Evolutionary conservation across 1,284 basidiomycete species (phyloP), one percentile per base, ranked within the genome.

Genomic region (Leccinum pallidistipes): DNA sequence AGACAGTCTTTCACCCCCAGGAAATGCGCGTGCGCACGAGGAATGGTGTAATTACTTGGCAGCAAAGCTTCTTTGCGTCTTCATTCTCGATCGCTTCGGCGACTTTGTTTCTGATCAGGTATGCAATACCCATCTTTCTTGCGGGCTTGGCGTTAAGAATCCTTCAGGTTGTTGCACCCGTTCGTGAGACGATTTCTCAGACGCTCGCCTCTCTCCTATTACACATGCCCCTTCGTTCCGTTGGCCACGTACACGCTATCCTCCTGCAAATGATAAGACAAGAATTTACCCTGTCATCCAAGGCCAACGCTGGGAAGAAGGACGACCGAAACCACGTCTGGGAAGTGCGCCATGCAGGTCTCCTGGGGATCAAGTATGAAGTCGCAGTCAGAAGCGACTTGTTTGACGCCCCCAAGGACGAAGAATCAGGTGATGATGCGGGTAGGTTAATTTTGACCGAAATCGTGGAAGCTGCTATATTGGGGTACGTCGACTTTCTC

Each of bases 281-380:
- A 76, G 86, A 92, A 62, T 92, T 89, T 71, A 73, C 73, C 34
- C 72, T 84, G 47, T 77, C 81, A 16, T 65, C 75, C 68, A 74
- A 75, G 73, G 57, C 79, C 69, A 64, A 78, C 74, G 70, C 75
- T 71, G 68, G 78, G 69, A 70, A 73, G 67, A 72, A 78, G 68
- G 75, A 78, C 62, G 74, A 80, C 58, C 86, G 61, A 78, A 80
- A 80, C 50, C 95, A 97, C 76, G 86, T 96, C 5, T 99, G 97
- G 97, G 95, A 99, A 77, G 92, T 99, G 56, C 84, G 97, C 55
- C 97, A 99, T 78, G 97, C 97, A 3, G 97, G 97, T 34, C 78
- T 99, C 58, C 83, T 99, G 3, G 97, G 97, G 1, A 87, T 99
- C 75, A 98, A 97, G 78, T 99, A 99, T 74, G 94, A 98, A 75